phyloP scores from a whole-genome alignment of 2,329 filamentous ascomycete species.

The Monosporascus sp. region DNA sequence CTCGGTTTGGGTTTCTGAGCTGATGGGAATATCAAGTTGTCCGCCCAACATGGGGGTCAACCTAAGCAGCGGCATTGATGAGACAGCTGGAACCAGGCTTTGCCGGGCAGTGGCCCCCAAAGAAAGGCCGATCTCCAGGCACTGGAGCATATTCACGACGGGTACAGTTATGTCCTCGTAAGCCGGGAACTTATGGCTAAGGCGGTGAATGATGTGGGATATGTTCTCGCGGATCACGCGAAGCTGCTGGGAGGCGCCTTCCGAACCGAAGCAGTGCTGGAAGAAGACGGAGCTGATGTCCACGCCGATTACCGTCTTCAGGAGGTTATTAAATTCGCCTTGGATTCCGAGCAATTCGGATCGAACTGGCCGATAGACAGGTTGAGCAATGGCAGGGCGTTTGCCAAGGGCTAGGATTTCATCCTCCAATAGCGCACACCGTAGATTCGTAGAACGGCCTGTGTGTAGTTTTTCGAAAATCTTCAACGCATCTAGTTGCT shows the following conservation, averaged over 20 bases:
- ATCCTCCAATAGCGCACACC: constrained; percentile 56
- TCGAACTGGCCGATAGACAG: constrained; percentile 64
- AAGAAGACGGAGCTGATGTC: constrained; percentile 36
- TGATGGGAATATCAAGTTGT: constrained; percentile 22
- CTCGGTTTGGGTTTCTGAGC: constrained; percentile 19
- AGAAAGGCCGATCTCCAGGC: constrained; percentile 70
- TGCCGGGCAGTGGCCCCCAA: constrained; percentile 44
- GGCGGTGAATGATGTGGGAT: constrained; percentile 62
- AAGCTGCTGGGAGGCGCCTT: constrained; percentile 37
- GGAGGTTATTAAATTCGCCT: constrained; percentile 73
- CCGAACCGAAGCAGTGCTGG: constrained; percentile 27
- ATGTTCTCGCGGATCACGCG: constrained; percentile 52
- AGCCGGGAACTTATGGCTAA: constrained; percentile 64
- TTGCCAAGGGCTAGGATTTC: constrained; percentile 61
- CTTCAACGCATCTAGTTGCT: constrained; percentile 55
- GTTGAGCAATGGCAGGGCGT: constrained; percentile 56
- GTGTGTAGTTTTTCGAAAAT: constrained; percentile 63
- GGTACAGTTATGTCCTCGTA: constrained; percentile 84
- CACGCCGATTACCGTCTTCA: constrained; percentile 56
- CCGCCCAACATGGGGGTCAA: constrained; percentile 55
- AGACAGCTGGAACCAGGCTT: constrained; percentile 3
- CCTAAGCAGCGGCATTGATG: constrained; percentile 33
- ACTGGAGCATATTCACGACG: constrained; percentile 71
- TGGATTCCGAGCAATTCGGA: constrained; percentile 70
- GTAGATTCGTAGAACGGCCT: constrained; percentile 62